Base-by-base conservation (phyloP, 2,329 filamentous ascomycete genomes). In the Coniochaeta sp. region DNA sequence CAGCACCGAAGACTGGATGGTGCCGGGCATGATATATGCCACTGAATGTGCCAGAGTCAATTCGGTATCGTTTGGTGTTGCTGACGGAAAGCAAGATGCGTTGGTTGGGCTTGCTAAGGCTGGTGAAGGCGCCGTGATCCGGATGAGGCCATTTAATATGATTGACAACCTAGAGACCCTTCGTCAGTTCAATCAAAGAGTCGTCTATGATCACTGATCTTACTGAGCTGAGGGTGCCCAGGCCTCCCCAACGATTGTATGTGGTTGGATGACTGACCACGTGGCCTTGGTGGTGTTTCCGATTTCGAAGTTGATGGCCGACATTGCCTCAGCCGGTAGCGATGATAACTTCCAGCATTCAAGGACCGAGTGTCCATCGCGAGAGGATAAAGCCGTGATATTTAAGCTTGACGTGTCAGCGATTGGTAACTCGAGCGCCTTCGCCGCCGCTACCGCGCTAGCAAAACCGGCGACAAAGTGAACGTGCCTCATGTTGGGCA, bases 201-300 rank as follows among this genome's bases (percentile, higher is more conserved):
- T n/a, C n/a, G n/a, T n/a, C n/a, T n/a, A n/a, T n/a, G n/a, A n/a
- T n/a, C n/a, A 19, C n/a, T 22, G 8, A 24, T 22, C 43, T 12
- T 47, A 73, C 70, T 72, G 71, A 26, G 71, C 66, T 8, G 66
- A 58, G 3, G 70, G 69, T 19, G 71, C 71, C 71, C 71, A 72
- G 0, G 71, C 71, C 60, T 73, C 67, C 7, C 71, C 71, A 1
- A 70, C 63, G 4, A 60, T 62, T 1, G 70, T 73, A 14, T 66
- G 62, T 12, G 71, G 71, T 36, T 69, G 61, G 47, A 73, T 72
- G 58, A 69, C 67, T 26, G 71, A 72, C 68, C 70, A 70, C 4
- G 62, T 64, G 2, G 70, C 69, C 40, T 63, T 57, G 1, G 67
- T 69, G n/a, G 67, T 68, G 24, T 69, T 67, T 38, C 66, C 68